phyloP scores from a whole-genome alignment of 1,139 yeast genomes.

The Candida glucosophila region DNA sequence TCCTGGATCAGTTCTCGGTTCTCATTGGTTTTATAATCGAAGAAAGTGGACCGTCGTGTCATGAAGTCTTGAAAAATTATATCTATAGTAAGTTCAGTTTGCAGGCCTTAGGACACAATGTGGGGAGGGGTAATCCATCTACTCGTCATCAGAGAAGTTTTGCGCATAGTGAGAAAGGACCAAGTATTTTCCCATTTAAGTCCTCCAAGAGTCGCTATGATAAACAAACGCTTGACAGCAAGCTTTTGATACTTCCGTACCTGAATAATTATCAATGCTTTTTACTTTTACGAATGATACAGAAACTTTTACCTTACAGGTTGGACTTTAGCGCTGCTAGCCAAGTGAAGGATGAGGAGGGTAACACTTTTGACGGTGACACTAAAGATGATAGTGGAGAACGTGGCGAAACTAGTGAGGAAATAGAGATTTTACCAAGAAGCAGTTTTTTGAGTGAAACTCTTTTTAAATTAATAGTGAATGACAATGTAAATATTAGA shows the following conservation, averaged over 20 bases:
- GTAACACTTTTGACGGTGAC: slow-evolving; percentile 5
- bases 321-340: slow-evolving; percentile 22
- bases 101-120: too few relatives aligned
- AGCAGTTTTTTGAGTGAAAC: slow-evolving; percentile 22
- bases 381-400: too few relatives aligned
- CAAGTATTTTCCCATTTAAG: slow-evolving; percentile 5
- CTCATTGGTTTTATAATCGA: slow-evolving; percentile 24
- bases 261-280: slow-evolving; percentile 29
- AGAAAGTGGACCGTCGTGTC: slow-evolving; percentile 32
- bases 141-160: slow-evolving; percentile 1
- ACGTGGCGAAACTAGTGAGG: slow-evolving; percentile 7
- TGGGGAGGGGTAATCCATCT: not conserved
- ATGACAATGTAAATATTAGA: slow-evolving; percentile 26
- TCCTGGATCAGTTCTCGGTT: slow-evolving; percentile 21
- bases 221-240: slow-evolving; percentile 10
- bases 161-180: slow-evolving; percentile 6
- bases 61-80: slow-evolving; percentile 28
- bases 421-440: slow-evolving; percentile 7
- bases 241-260: slow-evolving; percentile 16
- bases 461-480: slow-evolving; percentile 25
- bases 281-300: slow-evolving; percentile 23
- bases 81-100: slow-evolving; percentile 22
- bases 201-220: slow-evolving; percentile 20
- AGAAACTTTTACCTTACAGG: slow-evolving; percentile 30
- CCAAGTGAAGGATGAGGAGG: slow-evolving; percentile 6